A percentile compares a stretch with the other conserved stretches of the same genome.
Evolutionary conservation across 2,329 filamentous ascomycete genomes (phyloP).

Genomic region (Pseudogymnoascus pannorum): DNA sequence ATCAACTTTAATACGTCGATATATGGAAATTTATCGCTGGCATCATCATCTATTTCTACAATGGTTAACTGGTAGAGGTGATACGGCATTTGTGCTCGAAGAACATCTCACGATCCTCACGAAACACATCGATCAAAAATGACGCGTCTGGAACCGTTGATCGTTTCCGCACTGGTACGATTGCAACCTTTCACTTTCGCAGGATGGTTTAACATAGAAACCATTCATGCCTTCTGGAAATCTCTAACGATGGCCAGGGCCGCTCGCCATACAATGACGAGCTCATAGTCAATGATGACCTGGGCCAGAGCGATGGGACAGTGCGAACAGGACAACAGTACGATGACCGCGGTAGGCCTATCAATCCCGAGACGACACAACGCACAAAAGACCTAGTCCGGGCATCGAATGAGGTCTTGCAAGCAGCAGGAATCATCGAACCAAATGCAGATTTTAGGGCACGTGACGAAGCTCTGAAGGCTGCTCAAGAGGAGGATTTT

Average conservation of each 20-base stretch:
- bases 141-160: constrained; percentile 22
- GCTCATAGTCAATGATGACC: constrained; percentile 18
- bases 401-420: constrained; percentile 31
- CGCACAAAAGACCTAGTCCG: constrained; percentile 27
- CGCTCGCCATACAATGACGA: constrained; percentile 29
- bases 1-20: neutral
- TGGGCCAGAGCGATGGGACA: neutral
- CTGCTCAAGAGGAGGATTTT: constrained; percentile 23
- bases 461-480: constrained; percentile 17
- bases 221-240: neutral
- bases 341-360: constrained; percentile 27
- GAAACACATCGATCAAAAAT: constrained; percentile 12
- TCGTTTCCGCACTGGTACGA: constrained; percentile 23
- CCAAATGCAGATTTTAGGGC: constrained; percentile 21
- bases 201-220: neutral
- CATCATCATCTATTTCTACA: neutral
- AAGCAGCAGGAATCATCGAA: constrained; percentile 30
- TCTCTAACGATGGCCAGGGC: constrained; percentile 20
- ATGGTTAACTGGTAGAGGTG: neutral
- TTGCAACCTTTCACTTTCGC: neutral
- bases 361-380: constrained; percentile 27
- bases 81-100: neutral
- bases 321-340: constrained; percentile 22
- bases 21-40: neutral
- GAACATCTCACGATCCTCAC: neutral